Conservation (phyloP, 192 early-diverging fungal species). For the Phycomyces blakesleeanus region DNA sequence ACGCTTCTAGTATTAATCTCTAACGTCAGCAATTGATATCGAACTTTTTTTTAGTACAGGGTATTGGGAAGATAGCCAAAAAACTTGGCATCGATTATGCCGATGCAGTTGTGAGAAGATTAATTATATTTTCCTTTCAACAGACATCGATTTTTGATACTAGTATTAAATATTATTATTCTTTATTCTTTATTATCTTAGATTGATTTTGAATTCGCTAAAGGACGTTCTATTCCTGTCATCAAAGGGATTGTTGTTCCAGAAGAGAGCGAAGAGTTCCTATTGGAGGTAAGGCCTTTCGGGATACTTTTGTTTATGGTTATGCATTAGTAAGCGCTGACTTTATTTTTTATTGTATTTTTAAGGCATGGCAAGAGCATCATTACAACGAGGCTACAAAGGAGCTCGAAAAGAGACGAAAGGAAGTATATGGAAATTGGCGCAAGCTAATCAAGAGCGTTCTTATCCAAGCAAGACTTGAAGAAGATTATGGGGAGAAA, state of each 20-base stretch:
- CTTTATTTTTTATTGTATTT: constrained; percentile 13
- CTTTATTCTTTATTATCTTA: too few relatives aligned
- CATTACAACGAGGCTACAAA: constrained; percentile 16
- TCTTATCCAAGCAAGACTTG: constrained; percentile 48
- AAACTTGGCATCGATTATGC: constrained; percentile 77
- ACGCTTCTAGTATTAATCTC: constrained; percentile 4
- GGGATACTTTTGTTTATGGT: constrained; percentile 25
- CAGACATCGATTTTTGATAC: constrained; percentile 8
- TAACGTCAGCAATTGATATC: too few relatives aligned
- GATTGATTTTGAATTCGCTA: constrained; percentile 70
- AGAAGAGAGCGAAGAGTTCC: constrained; percentile 50
- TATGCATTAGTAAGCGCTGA: background rate
- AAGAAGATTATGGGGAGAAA: constrained; percentile 48
- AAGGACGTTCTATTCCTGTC: constrained; percentile 55
- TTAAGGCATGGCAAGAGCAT: constrained; percentile 36
- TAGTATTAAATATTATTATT: too few relatives aligned
- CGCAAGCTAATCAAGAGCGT: constrained; percentile 48
- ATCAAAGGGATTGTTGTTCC: constrained; percentile 68
- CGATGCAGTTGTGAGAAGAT: constrained; percentile 67
- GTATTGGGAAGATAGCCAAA: constrained; percentile 62
- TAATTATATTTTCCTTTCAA: background rate
- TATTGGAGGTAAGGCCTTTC: constrained; percentile 50
- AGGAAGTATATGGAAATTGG: constrained; percentile 50
- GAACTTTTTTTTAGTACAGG: constrained; percentile 43
- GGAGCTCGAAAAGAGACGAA: constrained; percentile 34